Conservation (phyloP, 2,329 filamentous ascomycete species). For the Penicillium sp. region DNA sequence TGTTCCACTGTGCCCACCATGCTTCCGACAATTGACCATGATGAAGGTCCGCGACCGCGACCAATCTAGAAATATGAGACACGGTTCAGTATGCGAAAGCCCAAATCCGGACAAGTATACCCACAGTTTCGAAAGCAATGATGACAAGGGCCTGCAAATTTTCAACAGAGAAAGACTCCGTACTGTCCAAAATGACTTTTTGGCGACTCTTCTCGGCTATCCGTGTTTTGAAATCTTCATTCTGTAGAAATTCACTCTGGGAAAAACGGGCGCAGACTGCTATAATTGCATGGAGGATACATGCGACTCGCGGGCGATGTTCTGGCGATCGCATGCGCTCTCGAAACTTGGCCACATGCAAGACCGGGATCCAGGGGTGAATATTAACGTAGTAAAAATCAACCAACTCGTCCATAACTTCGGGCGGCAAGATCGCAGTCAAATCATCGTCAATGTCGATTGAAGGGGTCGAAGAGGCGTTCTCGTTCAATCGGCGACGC, state of each 20-base stretch:
- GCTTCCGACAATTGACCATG: constrained; percentile 44
- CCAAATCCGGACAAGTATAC: background rate
- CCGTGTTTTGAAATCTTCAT: constrained; percentile 18
- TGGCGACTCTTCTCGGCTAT: constrained; percentile 26
- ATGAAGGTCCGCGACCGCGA: constrained; percentile 41
- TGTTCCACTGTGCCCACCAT: constrained; percentile 46
- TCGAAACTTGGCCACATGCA: constrained; percentile 40
- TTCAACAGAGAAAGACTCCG: constrained; percentile 43
- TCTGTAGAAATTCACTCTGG: constrained; percentile 25
- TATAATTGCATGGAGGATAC: constrained; percentile 35
- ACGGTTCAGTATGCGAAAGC: background rate
- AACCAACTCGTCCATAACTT: constrained; percentile 36
- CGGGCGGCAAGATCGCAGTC: constrained; percentile 14
- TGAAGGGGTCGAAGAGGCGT: background rate
- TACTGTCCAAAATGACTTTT: constrained; percentile 40
- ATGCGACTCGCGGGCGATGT: constrained; percentile 25
- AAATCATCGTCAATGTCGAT: background rate
- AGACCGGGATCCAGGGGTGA: constrained; percentile 45
- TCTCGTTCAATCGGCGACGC: background rate
- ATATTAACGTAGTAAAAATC: constrained; percentile 40
- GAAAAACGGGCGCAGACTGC: constrained; percentile 34
- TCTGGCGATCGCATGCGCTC: constrained; percentile 28
- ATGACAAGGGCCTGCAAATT: constrained; percentile 46
- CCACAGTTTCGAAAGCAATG: constrained; percentile 42
- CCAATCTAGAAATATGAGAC: constrained; percentile 33